phyloP scores from a whole-genome alignment of 2,329 filamentous ascomycete genomes.

The Leptographium wingfieldii region DNA sequence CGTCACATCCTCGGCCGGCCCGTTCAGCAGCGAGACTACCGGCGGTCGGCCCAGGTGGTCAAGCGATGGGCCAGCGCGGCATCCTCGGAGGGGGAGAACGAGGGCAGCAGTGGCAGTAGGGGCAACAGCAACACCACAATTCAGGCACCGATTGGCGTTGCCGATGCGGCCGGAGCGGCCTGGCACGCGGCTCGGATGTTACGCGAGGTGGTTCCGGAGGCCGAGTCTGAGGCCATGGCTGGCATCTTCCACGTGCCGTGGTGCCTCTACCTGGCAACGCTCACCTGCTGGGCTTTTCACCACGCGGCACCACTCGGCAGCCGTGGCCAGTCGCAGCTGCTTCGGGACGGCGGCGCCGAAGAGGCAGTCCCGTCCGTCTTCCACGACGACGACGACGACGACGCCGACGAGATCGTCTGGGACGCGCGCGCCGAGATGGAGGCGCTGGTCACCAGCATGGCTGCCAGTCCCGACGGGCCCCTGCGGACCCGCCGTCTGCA shows the following conservation, averaged over 20 bases:
- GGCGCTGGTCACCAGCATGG: constrained; percentile 2
- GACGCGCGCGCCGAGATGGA: constrained; percentile 9
- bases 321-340: neutral
- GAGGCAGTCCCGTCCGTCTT: constrained; percentile 2
- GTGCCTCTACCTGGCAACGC: constrained; percentile 11
- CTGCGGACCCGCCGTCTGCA: neutral
- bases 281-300: constrained; percentile 11
- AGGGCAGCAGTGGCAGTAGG: neutral
- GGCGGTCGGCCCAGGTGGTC: constrained; percentile 9
- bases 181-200: constrained; percentile 10
- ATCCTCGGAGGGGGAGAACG: neutral
- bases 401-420: constrained; percentile 9
- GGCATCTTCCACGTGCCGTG: constrained; percentile 11
- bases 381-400: neutral
- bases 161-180: neutral
- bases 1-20: constrained; percentile 11
- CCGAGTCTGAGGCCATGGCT: constrained; percentile 8
- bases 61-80: constrained; percentile 6
- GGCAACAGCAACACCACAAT: neutral
- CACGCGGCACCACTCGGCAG: constrained; percentile 2
- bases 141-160: neutral
- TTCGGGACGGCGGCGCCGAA: neutral
- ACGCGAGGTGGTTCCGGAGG: constrained; percentile 2
- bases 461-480: neutral
- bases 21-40: constrained; percentile 9